Base-by-base conservation (phyloP, 2,329 filamentous ascomycete species). In the Fragosphaeria purpurea region DNA sequence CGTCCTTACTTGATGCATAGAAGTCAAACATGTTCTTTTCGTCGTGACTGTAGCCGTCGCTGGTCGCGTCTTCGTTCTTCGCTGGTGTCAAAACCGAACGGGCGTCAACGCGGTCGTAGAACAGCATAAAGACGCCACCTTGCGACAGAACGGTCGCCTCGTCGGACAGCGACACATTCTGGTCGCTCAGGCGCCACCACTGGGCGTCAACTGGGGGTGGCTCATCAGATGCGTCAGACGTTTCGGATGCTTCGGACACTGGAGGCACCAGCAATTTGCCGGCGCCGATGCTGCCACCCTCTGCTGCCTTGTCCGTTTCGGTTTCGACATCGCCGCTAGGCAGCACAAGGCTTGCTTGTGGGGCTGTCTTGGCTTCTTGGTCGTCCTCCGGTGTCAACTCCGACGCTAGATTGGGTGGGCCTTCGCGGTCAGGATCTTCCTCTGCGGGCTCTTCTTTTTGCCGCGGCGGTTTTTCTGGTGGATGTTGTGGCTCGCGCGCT, bases 171-270 rank as follows among this genome's bases (percentile, higher is more conserved):
- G 74, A 79, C 7, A 97, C 90, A 55, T 85, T 83, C 53, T 95
- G 87, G 60, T 97, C 91, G 63, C 91, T 97, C 33, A 97, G 74
- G 12, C 86, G 77, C 83, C 88, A 98, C 93, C 93, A 97, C 53
- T 80, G 77, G 56, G 77, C 71, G 11, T 56, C 48, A n/a, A 46
- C 46, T 32, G 47, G 22, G 34, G 12, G 60, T 60, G 47, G 65
- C 60, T 53, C 54, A 4, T 48, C 54, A 3, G 35, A 7, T 7
- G 7, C 35, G 35, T 37, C 35, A 7, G 35, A 7, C 7, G 35
- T 11, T 11, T 37, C 35, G 7, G 7, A 7, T 7, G 35, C 7
- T 7, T 37, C 35, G 4, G 35, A 37, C 11, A 37, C 11, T 7
- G 7, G 35, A 37, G 35, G 11, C 11, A 37, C 1, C 7, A 2